Base-by-base conservation (phyloP, 345 rosid genomes). In the Rhodamnia rubescens region DNA sequence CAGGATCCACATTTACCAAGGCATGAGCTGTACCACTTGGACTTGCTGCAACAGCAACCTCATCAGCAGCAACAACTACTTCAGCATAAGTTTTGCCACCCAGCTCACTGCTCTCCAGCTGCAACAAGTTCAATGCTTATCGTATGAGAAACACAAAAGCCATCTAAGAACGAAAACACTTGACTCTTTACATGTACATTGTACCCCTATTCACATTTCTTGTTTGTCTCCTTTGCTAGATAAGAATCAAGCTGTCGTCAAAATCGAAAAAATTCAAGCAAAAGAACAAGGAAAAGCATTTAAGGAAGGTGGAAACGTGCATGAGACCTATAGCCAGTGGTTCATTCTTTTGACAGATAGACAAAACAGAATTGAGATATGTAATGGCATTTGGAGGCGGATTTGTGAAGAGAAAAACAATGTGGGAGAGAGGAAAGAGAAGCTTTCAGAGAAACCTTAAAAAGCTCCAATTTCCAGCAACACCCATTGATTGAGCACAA, bases 11-110 rank as follows among this genome's bases (percentile, higher is more conserved):
- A 64, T 96, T 96, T 58, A 93, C 84, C 83, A 96, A 85, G 56
- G 95, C 97, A 82, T 94, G 98, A 49, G 95, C 99, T 29, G 92
- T 94, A 86, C 98, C 96, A 75, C 91, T 90, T 1, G 94, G 93
- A 88, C 98, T 96, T 61, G 96, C 94, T 56, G 94, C 96, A 83
- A 96, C 91, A 27, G 94, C 98, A 86, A 95, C 95, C 88, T 95
- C 96, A 56, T 92, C 94, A 20, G 90, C 94, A 81, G 90, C 91
- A n/a, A 94, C 85, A 55, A 91, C 52, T 83, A 94, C 97, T 91
- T 95, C 93, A 0, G 92, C 98, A 85, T 88, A 96, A 53, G 93
- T 98, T 88, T 90, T 91, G 54, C 85, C 89, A 50, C 50, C 93
- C 0, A 92, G 85, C 84, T 93, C 86, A 59, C 74, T 87, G 84